Percentiles rank a stretch among this genome's conserved stretches.
Evolutionary conservation across 306 rosid species (phyloP).

Genomic region (Cucumis sativus): Cucumber_9930_V3 NC_026658.2:25602501-25603000

Average conservation of each 20-base stretch:
- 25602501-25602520: background rate
- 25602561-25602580: background rate
- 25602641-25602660: background rate
- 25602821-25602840: slow-evolving; percentile 61
- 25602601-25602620: background rate
- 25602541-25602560: background rate
- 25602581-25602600: background rate
- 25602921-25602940: background rate
- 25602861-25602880: background rate
- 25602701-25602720: slow-evolving; percentile 83
- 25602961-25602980: background rate
- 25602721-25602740: slow-evolving; percentile 95
- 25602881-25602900: background rate
- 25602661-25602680: slow-evolving; percentile 30
- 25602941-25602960: background rate
- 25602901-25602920: background rate
- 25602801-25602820: slow-evolving; percentile 73
- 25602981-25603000: background rate
- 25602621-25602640: background rate
- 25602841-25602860: background rate
- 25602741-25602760: slow-evolving; percentile 89
- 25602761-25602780: slow-evolving; percentile 86
- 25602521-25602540: background rate
- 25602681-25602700: slow-evolving; percentile 72
- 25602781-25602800: slow-evolving; percentile 65